Evolutionary conservation across 164 flowering plant species (phyloP).

Genomic region (Berberis vulgaris): DNA sequence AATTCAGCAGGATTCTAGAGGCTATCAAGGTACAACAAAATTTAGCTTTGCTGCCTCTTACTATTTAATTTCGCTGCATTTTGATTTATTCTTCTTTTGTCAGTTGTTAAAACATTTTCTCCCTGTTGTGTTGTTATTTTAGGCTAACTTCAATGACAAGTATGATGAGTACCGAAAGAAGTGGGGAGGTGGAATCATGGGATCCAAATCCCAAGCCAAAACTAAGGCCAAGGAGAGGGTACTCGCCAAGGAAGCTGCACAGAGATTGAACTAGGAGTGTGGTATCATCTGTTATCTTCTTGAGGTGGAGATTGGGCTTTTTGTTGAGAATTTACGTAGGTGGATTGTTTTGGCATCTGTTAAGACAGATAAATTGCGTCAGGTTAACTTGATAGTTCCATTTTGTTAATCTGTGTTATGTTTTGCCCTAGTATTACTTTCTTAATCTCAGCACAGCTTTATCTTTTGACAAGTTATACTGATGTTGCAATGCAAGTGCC

Average conservation of each 20-base stretch:
- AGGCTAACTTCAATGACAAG: conserved; percentile 25
- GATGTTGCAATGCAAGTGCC: too few relatives aligned
- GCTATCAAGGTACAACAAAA: conserved; percentile 54
- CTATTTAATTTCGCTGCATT: background rate
- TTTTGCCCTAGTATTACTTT: too few relatives aligned
- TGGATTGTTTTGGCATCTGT: too few relatives aligned
- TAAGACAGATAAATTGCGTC: too few relatives aligned
- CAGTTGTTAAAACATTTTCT: too few relatives aligned
- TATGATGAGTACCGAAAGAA: conserved; percentile 69
- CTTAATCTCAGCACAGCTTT: too few relatives aligned
- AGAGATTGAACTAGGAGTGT: conserved; percentile 42
- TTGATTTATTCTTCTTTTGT: background rate
- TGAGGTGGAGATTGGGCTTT: background rate
- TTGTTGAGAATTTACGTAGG: background rate
- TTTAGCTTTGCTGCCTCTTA: background rate
- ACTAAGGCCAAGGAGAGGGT: conserved; percentile 72
- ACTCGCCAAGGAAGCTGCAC: conserved; percentile 71
- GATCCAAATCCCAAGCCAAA: conserved; percentile 73
- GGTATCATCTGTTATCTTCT: background rate
- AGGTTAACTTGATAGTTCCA: too few relatives aligned
- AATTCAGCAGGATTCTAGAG: conserved; percentile 71
- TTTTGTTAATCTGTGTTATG: too few relatives aligned
- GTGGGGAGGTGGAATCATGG: conserved; percentile 92
- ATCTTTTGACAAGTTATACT: too few relatives aligned
- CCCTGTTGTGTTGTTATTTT: background rate